Percentiles rank a stretch among this genome's conserved stretches.
phyloP scores from a whole-genome alignment of 768 basidiomycete genomes.

The Amanita phalloides region DNA sequence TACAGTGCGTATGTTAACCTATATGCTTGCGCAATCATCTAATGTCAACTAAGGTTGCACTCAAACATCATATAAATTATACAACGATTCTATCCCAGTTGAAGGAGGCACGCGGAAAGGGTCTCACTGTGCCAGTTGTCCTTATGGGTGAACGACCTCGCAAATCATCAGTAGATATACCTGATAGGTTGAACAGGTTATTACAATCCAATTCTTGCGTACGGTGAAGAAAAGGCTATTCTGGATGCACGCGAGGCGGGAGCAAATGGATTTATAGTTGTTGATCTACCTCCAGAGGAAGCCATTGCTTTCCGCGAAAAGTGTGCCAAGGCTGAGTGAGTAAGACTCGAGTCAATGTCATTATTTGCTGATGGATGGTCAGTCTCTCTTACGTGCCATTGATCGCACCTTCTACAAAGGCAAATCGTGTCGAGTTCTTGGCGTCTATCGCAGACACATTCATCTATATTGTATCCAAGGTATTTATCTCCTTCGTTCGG shows the following conservation, averaged over 20 bases:
- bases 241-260: conserved; percentile 83
- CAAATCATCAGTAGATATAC: background rate
- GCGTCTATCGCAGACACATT: conserved; percentile 92
- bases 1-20: conserved; percentile 43
- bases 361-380: background rate
- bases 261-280: conserved; percentile 95
- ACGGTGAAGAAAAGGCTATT: conserved; percentile 92
- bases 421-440: conserved; percentile 82
- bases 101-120: conserved; percentile 68
- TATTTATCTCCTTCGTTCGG: conserved; percentile 25
- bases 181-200: conserved; percentile 51
- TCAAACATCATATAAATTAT: conserved; percentile 76
- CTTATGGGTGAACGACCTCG: conserved; percentile 65
- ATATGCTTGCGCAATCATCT: background rate
- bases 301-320: conserved; percentile 84
- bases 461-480: conserved; percentile 98
- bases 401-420: conserved; percentile 88
- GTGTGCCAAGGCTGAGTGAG: conserved; percentile 72
- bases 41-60: conserved; percentile 51
- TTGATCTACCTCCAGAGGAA: conserved; percentile 97
- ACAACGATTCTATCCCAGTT: conserved; percentile 62
- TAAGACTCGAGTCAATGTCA: conserved; percentile 7
- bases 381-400: conserved; percentile 94
- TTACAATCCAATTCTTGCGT: conserved; percentile 92
- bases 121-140: conserved; percentile 79